These are phyloP conservation scores for Fraxinus angustifolia DNA, from an alignment of 305 asterid species.

Conservation along the genomic window DNA sequence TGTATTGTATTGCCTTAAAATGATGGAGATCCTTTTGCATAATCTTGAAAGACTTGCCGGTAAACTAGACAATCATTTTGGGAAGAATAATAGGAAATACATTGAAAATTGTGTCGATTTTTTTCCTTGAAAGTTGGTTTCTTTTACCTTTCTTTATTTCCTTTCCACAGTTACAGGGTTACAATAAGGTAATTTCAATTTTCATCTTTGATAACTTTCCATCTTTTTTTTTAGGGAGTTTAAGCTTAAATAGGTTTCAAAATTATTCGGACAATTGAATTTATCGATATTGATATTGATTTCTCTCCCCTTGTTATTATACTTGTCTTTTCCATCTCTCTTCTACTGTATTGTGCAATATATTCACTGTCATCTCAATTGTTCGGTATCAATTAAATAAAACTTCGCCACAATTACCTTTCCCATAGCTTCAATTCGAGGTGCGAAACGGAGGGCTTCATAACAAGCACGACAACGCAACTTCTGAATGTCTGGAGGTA, in stretches of 20 bases:
- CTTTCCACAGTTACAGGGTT: not conserved
- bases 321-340: not conserved
- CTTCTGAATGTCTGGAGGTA: conserved; percentile 89
- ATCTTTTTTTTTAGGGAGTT: not conserved
- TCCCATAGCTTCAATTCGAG: conserved; percentile 88
- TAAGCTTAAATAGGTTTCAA: not conserved
- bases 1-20: not conserved
- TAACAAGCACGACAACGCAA: conserved; percentile 96
- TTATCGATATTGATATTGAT: not conserved
- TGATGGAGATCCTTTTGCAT: not conserved
- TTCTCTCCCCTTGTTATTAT: not conserved
- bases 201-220: not conserved
- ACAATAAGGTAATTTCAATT: not conserved
- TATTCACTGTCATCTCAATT: not conserved
- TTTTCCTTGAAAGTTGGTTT: not conserved
- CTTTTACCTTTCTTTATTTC: not conserved
- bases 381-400: not conserved
- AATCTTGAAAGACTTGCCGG: not conserved
- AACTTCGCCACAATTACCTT: conserved; percentile 39
- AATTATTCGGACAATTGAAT: not conserved
- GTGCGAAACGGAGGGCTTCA: conserved; percentile 82
- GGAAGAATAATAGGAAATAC: not conserved
- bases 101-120: not conserved
- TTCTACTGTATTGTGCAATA: not conserved
- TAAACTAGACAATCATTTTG: not conserved